phyloP scores from a whole-genome alignment of 371 early-diverging fungal genomes.

The Circinella umbellata region DNA sequence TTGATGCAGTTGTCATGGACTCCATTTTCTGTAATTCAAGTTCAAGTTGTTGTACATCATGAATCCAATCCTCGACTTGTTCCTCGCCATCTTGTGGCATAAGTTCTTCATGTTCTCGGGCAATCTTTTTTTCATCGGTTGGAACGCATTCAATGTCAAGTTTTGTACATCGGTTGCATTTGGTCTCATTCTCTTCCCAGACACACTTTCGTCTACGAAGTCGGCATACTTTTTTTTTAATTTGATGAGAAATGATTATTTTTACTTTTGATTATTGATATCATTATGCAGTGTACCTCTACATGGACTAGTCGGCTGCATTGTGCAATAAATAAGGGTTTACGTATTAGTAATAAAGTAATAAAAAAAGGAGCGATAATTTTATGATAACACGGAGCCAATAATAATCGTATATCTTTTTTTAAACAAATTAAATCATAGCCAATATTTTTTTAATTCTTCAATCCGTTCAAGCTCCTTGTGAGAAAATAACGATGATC shows the following conservation, averaged over 20 bases:
- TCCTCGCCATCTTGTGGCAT: background rate
- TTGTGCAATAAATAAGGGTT: background rate
- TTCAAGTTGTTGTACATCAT: background rate
- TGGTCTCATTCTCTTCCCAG: background rate
- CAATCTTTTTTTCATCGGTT: background rate
- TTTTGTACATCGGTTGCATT: slow-evolving; percentile 6
- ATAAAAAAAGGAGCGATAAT: too few relatives aligned
- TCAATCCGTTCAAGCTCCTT: too few relatives aligned
- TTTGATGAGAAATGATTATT: background rate
- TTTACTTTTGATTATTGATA: background rate
- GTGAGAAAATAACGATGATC: too few relatives aligned
- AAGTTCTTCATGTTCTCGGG: slow-evolving; percentile 6
- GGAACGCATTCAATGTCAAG: slow-evolving; percentile 6
- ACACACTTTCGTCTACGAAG: slow-evolving; percentile 13
- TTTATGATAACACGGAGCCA: too few relatives aligned
- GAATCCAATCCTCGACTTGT: slow-evolving; percentile 3
- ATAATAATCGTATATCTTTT: too few relatives aligned
- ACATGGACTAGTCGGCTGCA: background rate
- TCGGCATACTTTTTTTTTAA: background rate
- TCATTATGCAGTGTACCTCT: background rate
- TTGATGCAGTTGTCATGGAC: background rate
- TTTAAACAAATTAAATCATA: too few relatives aligned
- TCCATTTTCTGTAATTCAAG: slow-evolving; percentile 7
- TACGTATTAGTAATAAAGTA: too few relatives aligned
- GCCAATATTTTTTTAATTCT: too few relatives aligned